Base-by-base conservation (phyloP, 768 basidiomycete species). In the Royoungia palumana region DNA sequence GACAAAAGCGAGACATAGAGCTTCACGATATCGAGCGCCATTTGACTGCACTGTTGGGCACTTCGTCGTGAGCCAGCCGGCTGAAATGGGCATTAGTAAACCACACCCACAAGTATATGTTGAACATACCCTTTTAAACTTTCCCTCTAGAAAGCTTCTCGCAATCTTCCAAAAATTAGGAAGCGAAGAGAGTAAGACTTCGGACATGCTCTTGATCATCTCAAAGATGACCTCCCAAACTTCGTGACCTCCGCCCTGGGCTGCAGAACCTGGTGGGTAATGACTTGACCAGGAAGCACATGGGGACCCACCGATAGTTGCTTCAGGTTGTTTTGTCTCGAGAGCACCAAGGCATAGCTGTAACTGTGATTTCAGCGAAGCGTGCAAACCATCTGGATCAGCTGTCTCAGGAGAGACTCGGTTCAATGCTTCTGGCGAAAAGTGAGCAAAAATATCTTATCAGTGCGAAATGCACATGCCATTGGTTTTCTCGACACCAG, bases 151-250 rank as follows among this genome's bases (percentile, higher is more conserved):
- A 62, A 94, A 95, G 20, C 80, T 83, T 66, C 82, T 89, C 2
- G 89, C 85, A 41, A 99, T 89, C 63, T 84, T 87, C 92, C 93
- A 95, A 70, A 97, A 97, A 59, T 80, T 90, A 13, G 95, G 94
- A 20, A 99, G 77, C 2, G 87, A 79, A n/a, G 84, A 74, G 12
- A 94, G 67, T 66, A 97, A 78, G 35, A 80, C 80, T 64, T 97
- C 94, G 4, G 91, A 93, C n/a, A 93, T 65, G 56, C 77, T 83
- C 72, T 92, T 94, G 41, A 93, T 82, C 74, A 97, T 74, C 35
- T 83, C 79, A 43, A 82, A 74, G 22, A 88, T 80, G 2, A 83
- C 81, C 57, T 83, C 78, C 96, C 96, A 99, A 20, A 83, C 80
- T 28, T 89, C 81, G 52, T 85, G 80, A 21, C 84, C 87, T 20